Evolutionary conservation across 2,329 filamentous ascomycete species (phyloP).

Genomic region (Aspergillus fumigatiaffinis): DNA sequence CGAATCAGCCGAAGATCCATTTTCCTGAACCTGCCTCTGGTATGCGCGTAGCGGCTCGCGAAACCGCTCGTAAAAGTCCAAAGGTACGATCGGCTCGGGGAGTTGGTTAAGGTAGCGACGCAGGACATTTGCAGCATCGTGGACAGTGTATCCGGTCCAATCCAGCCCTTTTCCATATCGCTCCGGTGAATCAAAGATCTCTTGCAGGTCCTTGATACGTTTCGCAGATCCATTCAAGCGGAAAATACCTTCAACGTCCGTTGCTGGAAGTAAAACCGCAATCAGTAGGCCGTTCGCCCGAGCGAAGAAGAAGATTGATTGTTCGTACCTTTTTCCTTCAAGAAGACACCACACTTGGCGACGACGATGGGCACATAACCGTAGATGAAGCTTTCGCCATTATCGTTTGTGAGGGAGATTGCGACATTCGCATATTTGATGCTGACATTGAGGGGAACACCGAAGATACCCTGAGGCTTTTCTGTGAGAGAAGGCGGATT

Average conservation of each 20-base stretch:
- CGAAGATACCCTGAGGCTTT: slow-evolving; percentile 75
- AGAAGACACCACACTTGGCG: slow-evolving; percentile 92
- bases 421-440: slow-evolving; percentile 98
- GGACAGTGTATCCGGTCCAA: slow-evolving; percentile 96
- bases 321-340: slow-evolving; percentile 89
- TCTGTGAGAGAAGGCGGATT: slow-evolving; percentile 15
- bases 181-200: slow-evolving; percentile 87
- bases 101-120: slow-evolving; percentile 93
- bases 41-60: slow-evolving; percentile 72
- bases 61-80: slow-evolving; percentile 90
- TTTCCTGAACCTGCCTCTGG: slow-evolving; percentile 66
- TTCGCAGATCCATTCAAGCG: slow-evolving; percentile 94
- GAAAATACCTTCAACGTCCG: slow-evolving; percentile 93
- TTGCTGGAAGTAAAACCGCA: slow-evolving; percentile 59
- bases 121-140: slow-evolving; percentile 95
- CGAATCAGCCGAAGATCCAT: slow-evolving; percentile 64
- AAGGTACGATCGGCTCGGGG: slow-evolving; percentile 91
- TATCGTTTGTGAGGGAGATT: slow-evolving; percentile 88
- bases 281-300: slow-evolving; percentile 1
- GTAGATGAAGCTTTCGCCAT: slow-evolving; percentile 94
- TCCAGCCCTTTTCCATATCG: slow-evolving; percentile 94
- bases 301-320: slow-evolving; percentile 20
- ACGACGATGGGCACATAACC: slow-evolving; percentile 98
- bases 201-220: slow-evolving; percentile 93
- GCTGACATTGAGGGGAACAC: slow-evolving; percentile 85